A percentile compares a stretch with the other conserved stretches of the same genome.
Conservation (phyloP, 1,139 yeast genomes). For the Saccharomycopsis hybrid region DNA sequence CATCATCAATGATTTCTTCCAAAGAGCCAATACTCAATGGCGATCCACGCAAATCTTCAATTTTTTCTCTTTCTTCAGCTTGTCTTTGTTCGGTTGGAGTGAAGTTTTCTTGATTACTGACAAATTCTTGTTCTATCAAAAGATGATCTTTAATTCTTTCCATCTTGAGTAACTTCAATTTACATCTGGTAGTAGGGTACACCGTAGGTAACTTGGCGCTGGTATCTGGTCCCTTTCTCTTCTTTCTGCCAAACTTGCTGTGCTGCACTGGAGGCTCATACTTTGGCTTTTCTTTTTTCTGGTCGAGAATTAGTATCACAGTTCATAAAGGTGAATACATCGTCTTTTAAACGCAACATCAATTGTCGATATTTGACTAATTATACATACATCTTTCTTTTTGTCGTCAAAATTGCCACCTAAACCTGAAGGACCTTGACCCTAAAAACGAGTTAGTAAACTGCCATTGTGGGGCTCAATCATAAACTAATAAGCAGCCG, state of each 20-base stretch:
- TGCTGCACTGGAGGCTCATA: constrained; percentile 95
- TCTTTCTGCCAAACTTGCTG: constrained; percentile 83
- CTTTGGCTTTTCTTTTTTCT: constrained; percentile 81
- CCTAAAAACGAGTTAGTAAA: constrained; percentile 6
- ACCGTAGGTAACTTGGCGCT: constrained; percentile 83
- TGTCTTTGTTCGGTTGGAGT: constrained; percentile 97
- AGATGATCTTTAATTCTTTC: constrained; percentile 96
- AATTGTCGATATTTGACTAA: neutral
- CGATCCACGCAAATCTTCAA: constrained; percentile 91
- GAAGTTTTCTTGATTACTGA: constrained; percentile 82
- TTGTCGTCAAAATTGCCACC: constrained; percentile 24
- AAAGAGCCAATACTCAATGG: constrained; percentile 97
- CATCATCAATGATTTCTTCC: constrained; percentile 96
- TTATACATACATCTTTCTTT: constrained; percentile 30
- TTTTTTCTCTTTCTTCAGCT: constrained; percentile 90
- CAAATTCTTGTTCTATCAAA: constrained; percentile 86
- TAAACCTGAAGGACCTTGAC: constrained; percentile 20
- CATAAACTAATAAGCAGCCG: too few relatives aligned
- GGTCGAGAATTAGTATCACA: constrained; percentile 12
- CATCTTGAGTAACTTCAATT: constrained; percentile 80
- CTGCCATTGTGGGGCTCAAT: too few relatives aligned
- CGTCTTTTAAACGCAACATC: constrained; percentile 3
- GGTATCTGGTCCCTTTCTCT: constrained; percentile 89
- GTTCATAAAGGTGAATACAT: too few relatives aligned
- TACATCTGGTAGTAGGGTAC: constrained; percentile 90